These are phyloP conservation scores for Euphrasia confusa DNA, from an alignment of 257 asterid genomes.

Conservation along the genomic window DNA sequence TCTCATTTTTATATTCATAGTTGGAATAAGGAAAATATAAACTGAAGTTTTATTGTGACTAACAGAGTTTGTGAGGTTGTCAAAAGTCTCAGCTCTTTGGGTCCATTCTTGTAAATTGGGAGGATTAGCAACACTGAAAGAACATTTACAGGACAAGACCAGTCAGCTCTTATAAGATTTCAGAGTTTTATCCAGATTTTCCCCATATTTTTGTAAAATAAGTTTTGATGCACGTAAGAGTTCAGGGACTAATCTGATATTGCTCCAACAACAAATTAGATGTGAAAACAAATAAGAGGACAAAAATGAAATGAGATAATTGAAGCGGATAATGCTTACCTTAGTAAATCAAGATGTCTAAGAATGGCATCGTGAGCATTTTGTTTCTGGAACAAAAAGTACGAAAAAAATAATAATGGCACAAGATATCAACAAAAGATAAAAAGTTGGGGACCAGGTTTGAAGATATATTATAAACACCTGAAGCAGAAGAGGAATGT, in stretches of 20 bases:
- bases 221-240: conserved; percentile 3
- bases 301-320: conserved; percentile 15
- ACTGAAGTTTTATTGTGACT: conserved; percentile 28
- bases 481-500: conserved; percentile 80
- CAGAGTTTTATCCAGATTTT: conserved; percentile 6
- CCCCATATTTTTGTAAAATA: not conserved
- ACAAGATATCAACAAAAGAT: conserved; percentile 6
- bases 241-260: conserved; percentile 1
- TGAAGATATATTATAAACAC: conserved; percentile 35
- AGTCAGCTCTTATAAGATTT: conserved; percentile 14
- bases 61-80: conserved; percentile 75
- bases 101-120: conserved; percentile 90
- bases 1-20: conserved; percentile 19
- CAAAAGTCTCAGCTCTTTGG: conserved; percentile 76
- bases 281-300: conserved; percentile 1
- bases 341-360: conserved; percentile 60
- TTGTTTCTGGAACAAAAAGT: conserved; percentile 57
- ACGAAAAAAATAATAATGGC: conserved; percentile 22
- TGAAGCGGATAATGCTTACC: conserved; percentile 34
- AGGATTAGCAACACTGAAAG: conserved; percentile 61
- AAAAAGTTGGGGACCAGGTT: conserved; percentile 5
- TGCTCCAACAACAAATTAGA: not conserved
- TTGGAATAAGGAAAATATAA: conserved; percentile 11
- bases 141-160: conserved; percentile 27
- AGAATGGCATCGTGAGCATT: conserved; percentile 79